Evolutionary conservation across 257 asterid species (phyloP).

Genomic region (Fraxinus quadrangulata): DNA sequence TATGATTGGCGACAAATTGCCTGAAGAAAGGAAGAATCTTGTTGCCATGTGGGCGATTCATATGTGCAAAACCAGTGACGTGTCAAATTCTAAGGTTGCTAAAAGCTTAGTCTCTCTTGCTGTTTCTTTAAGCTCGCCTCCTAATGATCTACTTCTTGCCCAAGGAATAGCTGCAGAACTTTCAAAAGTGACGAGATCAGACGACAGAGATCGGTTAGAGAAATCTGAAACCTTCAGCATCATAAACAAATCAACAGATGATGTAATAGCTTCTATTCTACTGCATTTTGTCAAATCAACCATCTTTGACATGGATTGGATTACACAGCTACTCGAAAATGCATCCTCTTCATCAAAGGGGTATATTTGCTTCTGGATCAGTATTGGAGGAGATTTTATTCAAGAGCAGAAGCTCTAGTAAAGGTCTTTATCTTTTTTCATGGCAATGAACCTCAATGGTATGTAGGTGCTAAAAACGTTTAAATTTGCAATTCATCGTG

Average conservation of each 20-base stretch:
- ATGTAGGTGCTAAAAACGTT: slow-evolving; percentile 22
- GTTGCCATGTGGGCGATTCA: slow-evolving; percentile 55
- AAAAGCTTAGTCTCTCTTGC: slow-evolving; percentile 58
- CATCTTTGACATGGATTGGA: slow-evolving; percentile 63
- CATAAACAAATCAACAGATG: slow-evolving; percentile 60
- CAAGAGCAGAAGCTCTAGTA: slow-evolving; percentile 67
- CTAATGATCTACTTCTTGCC: no score
- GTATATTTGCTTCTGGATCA: slow-evolving; percentile 42
- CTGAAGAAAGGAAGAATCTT: slow-evolving; percentile 51
- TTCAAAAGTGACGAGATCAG: slow-evolving; percentile 52
- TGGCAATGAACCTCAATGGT: slow-evolving; percentile 70
- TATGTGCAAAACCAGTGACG: slow-evolving; percentile 50
- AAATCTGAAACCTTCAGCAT: slow-evolving; percentile 52
- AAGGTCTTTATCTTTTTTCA: slow-evolving; percentile 61
- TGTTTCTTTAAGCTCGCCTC: slow-evolving; percentile 55
- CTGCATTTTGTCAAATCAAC: slow-evolving; percentile 59
- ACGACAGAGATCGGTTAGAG: slow-evolving; percentile 37
- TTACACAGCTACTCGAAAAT: slow-evolving; percentile 50
- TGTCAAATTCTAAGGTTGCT: slow-evolving; percentile 62
- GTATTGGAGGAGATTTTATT: slow-evolving; percentile 63
- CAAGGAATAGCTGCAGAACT: slow-evolving; percentile 50
- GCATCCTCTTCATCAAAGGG: slow-evolving; percentile 45
- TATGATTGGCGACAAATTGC: slow-evolving; percentile 62
- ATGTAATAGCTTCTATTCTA: slow-evolving; percentile 58
- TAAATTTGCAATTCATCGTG: background rate